Evolutionary conservation across 1,284 basidiomycete genomes (phyloP).

Genomic region (Lignosus rhinocerotis): DNA sequence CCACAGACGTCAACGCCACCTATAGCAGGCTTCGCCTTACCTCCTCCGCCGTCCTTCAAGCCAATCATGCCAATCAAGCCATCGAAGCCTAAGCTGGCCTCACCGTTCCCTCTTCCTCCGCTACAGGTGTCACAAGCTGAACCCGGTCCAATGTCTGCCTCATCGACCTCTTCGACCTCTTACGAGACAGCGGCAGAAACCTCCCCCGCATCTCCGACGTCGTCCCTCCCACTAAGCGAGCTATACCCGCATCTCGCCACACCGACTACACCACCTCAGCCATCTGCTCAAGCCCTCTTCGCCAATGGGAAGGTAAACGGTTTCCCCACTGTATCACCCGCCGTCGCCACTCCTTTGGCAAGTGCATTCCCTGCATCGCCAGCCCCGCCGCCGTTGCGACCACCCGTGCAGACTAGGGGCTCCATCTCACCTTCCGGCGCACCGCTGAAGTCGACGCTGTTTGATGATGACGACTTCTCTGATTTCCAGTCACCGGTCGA

Average conservation of each 20-base stretch:
- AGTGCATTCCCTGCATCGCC: constrained; percentile 4
- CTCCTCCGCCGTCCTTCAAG: constrained; percentile 22
- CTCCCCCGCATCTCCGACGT: constrained; percentile 14
- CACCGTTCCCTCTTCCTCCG: constrained; percentile 27
- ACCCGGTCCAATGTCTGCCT: constrained; percentile 26
- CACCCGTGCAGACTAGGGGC: background rate
- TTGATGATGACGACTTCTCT: constrained; percentile 34
- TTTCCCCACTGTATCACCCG: background rate
- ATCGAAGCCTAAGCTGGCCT: constrained; percentile 15
- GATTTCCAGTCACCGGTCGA: constrained; percentile 32
- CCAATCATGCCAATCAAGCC: constrained; percentile 1
- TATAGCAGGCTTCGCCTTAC: constrained; percentile 15
- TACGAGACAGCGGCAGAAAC: constrained; percentile 17
- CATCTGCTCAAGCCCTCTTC: constrained; percentile 11
- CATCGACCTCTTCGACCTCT: constrained; percentile 19
- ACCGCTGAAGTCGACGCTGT: constrained; percentile 12
- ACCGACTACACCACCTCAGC: constrained; percentile 9
- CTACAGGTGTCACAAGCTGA: constrained; percentile 45
- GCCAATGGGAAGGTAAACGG: background rate
- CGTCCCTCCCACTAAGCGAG: constrained; percentile 15
- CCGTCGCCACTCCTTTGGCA: constrained; percentile 9
- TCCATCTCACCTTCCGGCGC: constrained; percentile 1
- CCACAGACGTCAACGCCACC: constrained; percentile 12
- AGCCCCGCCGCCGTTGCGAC: background rate
- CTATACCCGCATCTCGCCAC: constrained; percentile 17